phyloP scores from a whole-genome alignment of 2,329 filamentous ascomycete genomes.

The Xylariales sp. region DNA sequence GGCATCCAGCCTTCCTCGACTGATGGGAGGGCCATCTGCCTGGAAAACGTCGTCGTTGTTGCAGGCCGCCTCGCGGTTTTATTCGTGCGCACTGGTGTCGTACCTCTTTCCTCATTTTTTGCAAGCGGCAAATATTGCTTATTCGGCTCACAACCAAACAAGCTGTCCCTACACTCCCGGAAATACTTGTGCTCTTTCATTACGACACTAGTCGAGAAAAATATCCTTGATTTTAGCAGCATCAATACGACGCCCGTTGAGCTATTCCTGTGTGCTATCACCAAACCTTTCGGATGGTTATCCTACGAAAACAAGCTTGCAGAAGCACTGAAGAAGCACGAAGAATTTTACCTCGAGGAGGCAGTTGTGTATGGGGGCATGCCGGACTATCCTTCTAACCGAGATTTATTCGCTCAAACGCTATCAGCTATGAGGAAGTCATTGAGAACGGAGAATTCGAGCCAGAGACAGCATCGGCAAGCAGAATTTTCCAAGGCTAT shows the following conservation, averaged over 20 bases:
- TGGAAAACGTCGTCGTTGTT: constrained; percentile 40
- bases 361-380: constrained; percentile 28
- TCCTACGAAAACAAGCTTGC: constrained; percentile 47
- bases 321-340: constrained; percentile 36
- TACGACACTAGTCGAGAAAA: constrained; percentile 41
- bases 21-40: constrained; percentile 25
- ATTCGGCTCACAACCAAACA: constrained; percentile 38
- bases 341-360: constrained; percentile 38
- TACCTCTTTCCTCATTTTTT: constrained; percentile 36
- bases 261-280: constrained; percentile 49
- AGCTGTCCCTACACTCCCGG: constrained; percentile 36
- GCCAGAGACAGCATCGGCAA: constrained; percentile 29
- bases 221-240: constrained; percentile 42
- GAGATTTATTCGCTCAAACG: constrained; percentile 42
- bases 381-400: constrained; percentile 45
- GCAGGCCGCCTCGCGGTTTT: constrained; percentile 41
- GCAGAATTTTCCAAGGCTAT: constrained; percentile 39
- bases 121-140: constrained; percentile 42
- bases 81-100: constrained; percentile 40
- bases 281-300: constrained; percentile 42
- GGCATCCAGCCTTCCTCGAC: constrained; percentile 15
- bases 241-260: constrained; percentile 40
- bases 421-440: constrained; percentile 47
- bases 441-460: constrained; percentile 33
- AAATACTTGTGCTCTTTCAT: constrained; percentile 48